phyloP scores from a whole-genome alignment of 2,329 filamentous ascomycete species.

The Mollisiaceae sp. region DNA sequence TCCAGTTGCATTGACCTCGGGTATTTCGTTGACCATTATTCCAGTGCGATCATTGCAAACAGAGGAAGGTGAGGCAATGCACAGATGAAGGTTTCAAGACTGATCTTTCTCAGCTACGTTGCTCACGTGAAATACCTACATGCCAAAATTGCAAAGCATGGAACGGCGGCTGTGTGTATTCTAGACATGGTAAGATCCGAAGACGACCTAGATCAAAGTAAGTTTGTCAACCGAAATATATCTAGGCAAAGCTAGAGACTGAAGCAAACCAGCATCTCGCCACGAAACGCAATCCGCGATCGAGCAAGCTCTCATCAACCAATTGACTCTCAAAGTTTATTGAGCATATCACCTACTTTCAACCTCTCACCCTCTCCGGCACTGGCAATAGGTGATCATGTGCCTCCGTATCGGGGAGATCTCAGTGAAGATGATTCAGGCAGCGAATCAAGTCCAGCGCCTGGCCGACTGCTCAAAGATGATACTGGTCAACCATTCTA shows the following conservation, averaged over 20 bases:
- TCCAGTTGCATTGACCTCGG: background rate
- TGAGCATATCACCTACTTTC: background rate
- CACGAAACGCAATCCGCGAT: background rate
- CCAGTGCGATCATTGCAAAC: conserved; percentile 20
- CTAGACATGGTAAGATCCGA: conserved; percentile 20
- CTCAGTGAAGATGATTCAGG: background rate
- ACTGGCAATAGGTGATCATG: background rate
- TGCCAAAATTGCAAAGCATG: conserved; percentile 23
- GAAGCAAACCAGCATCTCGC: background rate
- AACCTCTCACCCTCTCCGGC: background rate
- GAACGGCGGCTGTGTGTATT: conserved; percentile 22
- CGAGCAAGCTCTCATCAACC: background rate
- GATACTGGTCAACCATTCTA: conserved; percentile 8
- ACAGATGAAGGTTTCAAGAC: background rate
- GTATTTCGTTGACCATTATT: background rate
- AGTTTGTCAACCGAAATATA: background rate
- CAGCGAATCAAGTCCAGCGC: background rate
- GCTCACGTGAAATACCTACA: conserved; percentile 25
- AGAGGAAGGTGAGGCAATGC: conserved; percentile 11
- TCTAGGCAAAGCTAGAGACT: background rate
- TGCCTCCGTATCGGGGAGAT: background rate
- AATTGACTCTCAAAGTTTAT: background rate
- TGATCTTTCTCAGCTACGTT: conserved; percentile 16
- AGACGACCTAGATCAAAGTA: conserved; percentile 21
- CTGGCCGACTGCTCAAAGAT: background rate